Evolutionary conservation across 2,329 filamentous ascomycete species (phyloP), one percentile per base, ranked within the genome.

Genomic region (Ophiostoma pallidulum): DNA sequence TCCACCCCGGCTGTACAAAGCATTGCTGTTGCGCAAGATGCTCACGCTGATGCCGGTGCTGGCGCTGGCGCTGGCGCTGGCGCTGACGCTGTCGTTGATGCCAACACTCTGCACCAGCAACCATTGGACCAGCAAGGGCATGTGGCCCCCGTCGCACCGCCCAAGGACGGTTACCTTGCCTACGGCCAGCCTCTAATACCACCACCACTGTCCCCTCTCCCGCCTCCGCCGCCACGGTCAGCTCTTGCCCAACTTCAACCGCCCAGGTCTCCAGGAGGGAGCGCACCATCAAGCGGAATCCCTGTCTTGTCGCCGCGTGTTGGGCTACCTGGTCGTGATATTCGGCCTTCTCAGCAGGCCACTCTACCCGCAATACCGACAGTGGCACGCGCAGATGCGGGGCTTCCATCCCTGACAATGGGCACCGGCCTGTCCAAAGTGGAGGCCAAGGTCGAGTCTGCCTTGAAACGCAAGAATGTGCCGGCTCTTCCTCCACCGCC

Each of bases 241-340:
- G 22, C 14, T 10, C 29, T 46, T 14, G 44, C 33, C 33, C 40
- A 47, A 14, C 46, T 47, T 18, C 49, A 46, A 6, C 43, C 43
- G 8, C 51, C 49, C 2, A 38, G 38, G 13, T 41, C 51, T 8
- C 43, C 47, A 9, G 16, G 41, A 2, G 12, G 22, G 14, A 18
- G 19, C 6, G 24, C 37, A 13, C 35, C 26, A 6, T 22, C 31
- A 35, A 40, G 19, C 20, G 29, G 28, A 4, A 22, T 48, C 46
- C 16, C 19, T 26, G 4, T 39, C 41, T 2, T 38, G 13, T 38
- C 40, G 18, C 39, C 46, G 26, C 46, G 35, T 33, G 19, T 39
- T 33, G 55, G 54, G 16, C 52, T 62, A 8, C 57, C 61, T 0
- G 60, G 60, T 18, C 55, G 57, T 28, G 61, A 62, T 31, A 60